These are phyloP conservation scores for Pichia gijzeniarum DNA, from an alignment of 805 yeast species.

Conservation along the genomic window DNA sequence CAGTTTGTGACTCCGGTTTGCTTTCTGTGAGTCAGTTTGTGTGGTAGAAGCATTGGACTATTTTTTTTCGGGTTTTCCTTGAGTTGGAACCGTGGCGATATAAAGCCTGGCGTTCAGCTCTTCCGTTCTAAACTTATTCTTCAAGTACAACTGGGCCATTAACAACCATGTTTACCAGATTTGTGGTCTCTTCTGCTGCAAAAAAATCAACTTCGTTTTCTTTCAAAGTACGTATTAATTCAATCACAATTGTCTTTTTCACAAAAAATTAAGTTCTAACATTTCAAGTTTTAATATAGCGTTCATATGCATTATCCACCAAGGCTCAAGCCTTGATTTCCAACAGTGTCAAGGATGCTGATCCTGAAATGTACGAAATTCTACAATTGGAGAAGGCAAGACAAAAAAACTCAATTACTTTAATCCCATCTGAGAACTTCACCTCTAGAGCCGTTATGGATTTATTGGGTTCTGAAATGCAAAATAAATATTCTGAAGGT, in stretches of 20 bases:
- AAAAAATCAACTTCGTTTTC: not conserved
- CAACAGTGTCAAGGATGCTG: slow-evolving; percentile 59
- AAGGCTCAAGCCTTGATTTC: slow-evolving; percentile 50
- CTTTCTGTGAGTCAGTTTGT: too few species aligned
- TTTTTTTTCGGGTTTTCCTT: too few species aligned
- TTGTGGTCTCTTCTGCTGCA: slow-evolving; percentile 5
- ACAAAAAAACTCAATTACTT: slow-evolving; percentile 85
- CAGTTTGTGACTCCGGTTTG: too few species aligned
- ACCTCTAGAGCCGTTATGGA: slow-evolving; percentile 94
- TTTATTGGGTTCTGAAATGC: slow-evolving; percentile 92
- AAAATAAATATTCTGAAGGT: slow-evolving; percentile 96
- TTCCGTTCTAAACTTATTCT: too few species aligned
- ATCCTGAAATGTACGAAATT: slow-evolving; percentile 81
- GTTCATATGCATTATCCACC: slow-evolving; percentile 41
- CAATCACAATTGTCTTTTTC: too few species aligned
- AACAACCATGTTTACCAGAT: not conserved
- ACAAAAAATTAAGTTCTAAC: too few species aligned
- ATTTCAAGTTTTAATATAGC: slow-evolving; percentile 9
- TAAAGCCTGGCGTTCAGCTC: too few species aligned
- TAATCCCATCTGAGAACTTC: slow-evolving; percentile 95
- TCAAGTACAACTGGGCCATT: too few species aligned
- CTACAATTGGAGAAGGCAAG: slow-evolving; percentile 71
- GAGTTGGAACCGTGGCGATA: too few species aligned
- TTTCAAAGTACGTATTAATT: slow-evolving; percentile 4
- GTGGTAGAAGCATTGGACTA: too few species aligned